Evolutionary conservation across 306 rosid species (phyloP).

Genomic region (Vigna mungo): DNA sequence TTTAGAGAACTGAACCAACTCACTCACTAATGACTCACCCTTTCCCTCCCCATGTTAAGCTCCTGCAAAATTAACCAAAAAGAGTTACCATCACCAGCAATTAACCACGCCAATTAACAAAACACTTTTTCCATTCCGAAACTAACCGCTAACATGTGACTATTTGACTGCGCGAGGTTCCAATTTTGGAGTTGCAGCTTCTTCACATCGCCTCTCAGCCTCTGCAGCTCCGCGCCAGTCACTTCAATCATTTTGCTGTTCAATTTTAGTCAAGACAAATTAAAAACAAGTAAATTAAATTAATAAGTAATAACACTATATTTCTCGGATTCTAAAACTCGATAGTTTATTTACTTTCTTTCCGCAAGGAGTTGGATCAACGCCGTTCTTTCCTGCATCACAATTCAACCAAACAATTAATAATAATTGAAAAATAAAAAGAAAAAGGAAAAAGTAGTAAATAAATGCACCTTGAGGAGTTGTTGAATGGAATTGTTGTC

Average conservation of each 20-base stretch:
- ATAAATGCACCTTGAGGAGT: constrained; percentile 60
- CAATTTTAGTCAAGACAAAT: constrained; percentile 47
- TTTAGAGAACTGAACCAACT: constrained; percentile 24
- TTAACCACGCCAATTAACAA: background rate
- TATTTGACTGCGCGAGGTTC: constrained; percentile 89
- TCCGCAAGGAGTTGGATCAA: constrained; percentile 64
- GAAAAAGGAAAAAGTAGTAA: too few species aligned
- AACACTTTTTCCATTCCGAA: background rate
- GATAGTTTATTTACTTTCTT: constrained; percentile 60
- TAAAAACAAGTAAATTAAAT: constrained; percentile 31
- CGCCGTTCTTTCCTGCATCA: constrained; percentile 70
- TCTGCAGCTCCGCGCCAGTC: constrained; percentile 72
- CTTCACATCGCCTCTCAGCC: constrained; percentile 63
- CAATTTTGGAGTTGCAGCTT: constrained; percentile 82
- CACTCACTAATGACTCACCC: constrained; percentile 63
- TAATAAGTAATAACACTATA: background rate
- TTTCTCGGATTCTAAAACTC: background rate
- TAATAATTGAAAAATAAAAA: background rate
- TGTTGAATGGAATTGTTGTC: constrained; percentile 60
- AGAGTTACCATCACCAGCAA: background rate
- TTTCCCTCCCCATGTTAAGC: constrained; percentile 79
- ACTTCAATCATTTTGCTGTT: constrained; percentile 70
- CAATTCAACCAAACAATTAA: constrained; percentile 12
- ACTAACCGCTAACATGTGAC: constrained; percentile 71
- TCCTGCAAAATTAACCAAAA: constrained; percentile 62